These are phyloP conservation scores for Thielaviopsis ethacetica DNA, from an alignment of 2,329 filamentous ascomycete species.

Conservation along the genomic window DNA sequence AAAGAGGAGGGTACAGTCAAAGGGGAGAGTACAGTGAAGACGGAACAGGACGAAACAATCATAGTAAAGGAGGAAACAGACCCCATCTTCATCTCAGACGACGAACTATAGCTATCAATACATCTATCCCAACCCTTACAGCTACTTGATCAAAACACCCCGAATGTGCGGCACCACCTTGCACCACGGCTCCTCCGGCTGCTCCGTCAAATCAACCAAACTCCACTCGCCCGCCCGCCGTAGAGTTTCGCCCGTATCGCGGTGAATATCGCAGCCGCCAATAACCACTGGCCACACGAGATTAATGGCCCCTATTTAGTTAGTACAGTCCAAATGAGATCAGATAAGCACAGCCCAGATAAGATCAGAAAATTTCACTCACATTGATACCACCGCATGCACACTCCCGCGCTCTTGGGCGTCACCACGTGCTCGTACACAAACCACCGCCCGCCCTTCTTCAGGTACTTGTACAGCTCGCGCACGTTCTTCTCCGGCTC, in stretches of 20 bases:
- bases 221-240: conserved; percentile 33
- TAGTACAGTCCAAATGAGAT: not conserved
- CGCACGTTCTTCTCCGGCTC: conserved; percentile 38
- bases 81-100: conserved; percentile 24
- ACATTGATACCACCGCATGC: conserved; percentile 34
- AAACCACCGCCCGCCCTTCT: conserved; percentile 46
- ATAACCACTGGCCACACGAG: conserved; percentile 35
- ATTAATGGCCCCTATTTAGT: conserved; percentile 28
- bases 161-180: conserved; percentile 30
- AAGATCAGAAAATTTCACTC: too few relatives aligned
- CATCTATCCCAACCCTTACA: not conserved
- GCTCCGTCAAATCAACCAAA: conserved; percentile 29
- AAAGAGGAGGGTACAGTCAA: conserved; percentile 1
- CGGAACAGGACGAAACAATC: conserved; percentile 4
- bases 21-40: conserved; percentile 5
- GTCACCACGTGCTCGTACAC: conserved; percentile 43
- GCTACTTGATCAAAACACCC: conserved; percentile 35
- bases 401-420: conserved; percentile 21
- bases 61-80: conserved; percentile 3
- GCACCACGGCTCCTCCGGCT: conserved; percentile 25
- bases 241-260: conserved; percentile 31
- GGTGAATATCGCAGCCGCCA: conserved; percentile 34
- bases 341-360: too few relatives aligned
- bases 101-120: conserved; percentile 19
- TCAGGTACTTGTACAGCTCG: conserved; percentile 39